Percentiles rank a stretch among this genome's conserved stretches.
These are phyloP conservation scores for Hypoxylon rubiginosum DNA, from an alignment of 2,329 filamentous ascomycete genomes.

Conservation along the genomic window DNA sequence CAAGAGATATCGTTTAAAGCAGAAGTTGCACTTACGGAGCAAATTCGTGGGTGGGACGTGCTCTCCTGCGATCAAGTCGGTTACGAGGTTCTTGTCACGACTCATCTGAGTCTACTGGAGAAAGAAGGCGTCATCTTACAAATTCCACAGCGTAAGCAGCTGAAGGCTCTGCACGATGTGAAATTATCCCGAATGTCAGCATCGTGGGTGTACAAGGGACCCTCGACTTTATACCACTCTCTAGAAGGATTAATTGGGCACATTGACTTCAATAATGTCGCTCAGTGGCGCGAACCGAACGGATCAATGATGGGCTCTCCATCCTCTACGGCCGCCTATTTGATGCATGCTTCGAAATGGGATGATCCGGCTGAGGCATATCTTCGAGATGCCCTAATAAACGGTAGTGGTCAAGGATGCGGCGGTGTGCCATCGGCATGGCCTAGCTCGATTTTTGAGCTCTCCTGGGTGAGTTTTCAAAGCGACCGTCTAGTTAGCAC, in stretches of 20 bases:
- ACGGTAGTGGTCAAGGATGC: neutral
- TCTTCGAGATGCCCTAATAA: constrained; percentile 2
- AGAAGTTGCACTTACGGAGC: too few relatives aligned
- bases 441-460: constrained; percentile 24
- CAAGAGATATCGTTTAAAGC: too few relatives aligned
- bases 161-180: too few relatives aligned
- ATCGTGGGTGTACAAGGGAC: neutral
- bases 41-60: too few relatives aligned
- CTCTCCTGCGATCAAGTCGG: too few relatives aligned
- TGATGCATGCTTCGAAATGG: constrained; percentile 6
- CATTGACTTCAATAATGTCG: neutral
- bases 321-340: neutral
- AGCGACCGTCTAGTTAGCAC: too few relatives aligned
- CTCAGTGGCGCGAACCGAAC: too few relatives aligned
- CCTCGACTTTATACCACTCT: neutral
- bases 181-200: too few relatives aligned
- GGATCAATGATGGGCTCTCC: constrained; percentile 1
- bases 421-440: constrained; percentile 27
- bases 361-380: constrained; percentile 16
- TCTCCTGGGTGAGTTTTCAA: constrained; percentile 25
- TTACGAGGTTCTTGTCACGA: too few relatives aligned
- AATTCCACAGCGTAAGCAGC: too few relatives aligned
- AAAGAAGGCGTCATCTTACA: too few relatives aligned
- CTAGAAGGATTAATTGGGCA: neutral
- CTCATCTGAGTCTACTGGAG: too few relatives aligned